phyloP scores from a whole-genome alignment of 1,284 basidiomycete genomes.

The Ceratobasidium sp. region DNA sequence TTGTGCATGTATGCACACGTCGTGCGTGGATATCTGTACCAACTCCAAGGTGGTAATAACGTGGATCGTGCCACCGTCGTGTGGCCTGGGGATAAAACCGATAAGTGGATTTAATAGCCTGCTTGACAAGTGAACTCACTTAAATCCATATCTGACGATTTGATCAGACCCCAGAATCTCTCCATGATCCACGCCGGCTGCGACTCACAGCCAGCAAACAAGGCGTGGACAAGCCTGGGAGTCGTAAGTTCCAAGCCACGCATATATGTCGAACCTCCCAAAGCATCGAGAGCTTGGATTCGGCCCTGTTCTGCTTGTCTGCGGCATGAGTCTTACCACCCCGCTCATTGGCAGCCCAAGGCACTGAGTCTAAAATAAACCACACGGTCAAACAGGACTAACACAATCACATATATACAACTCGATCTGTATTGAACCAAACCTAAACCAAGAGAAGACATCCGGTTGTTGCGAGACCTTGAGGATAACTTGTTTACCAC shows the following conservation, averaged over 20 bases:
- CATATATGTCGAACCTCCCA: constrained; percentile 64
- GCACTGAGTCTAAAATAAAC: no score
- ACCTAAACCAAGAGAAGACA: no score
- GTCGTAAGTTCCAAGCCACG: constrained; percentile 84
- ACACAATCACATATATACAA: no score
- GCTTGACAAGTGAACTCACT: constrained; percentile 61
- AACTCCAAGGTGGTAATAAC: constrained; percentile 92
- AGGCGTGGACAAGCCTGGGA: constrained; percentile 82
- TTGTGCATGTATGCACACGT: constrained; percentile 72
- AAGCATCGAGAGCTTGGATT: constrained; percentile 72
- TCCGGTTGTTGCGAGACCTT: no score
- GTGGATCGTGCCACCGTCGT: constrained; percentile 86
- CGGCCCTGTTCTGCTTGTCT: constrained; percentile 66
- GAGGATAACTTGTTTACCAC: no score
- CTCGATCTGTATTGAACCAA: no score
- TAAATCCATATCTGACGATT: constrained; percentile 90
- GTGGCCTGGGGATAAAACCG: constrained; percentile 61
- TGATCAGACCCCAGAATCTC: constrained; percentile 87
- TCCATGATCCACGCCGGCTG: constrained; percentile 97
- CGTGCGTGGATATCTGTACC: constrained; percentile 92
- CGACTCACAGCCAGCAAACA: constrained; percentile 88
- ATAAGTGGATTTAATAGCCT: background rate
- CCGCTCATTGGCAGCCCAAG: constrained; percentile 60
- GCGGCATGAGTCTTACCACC: constrained; percentile 58
- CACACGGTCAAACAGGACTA: no score